Evolutionary conservation across 805 yeast species (phyloP), one percentile per base, ranked within the genome.

Genomic region (Nakazawaea siamensis): DNA sequence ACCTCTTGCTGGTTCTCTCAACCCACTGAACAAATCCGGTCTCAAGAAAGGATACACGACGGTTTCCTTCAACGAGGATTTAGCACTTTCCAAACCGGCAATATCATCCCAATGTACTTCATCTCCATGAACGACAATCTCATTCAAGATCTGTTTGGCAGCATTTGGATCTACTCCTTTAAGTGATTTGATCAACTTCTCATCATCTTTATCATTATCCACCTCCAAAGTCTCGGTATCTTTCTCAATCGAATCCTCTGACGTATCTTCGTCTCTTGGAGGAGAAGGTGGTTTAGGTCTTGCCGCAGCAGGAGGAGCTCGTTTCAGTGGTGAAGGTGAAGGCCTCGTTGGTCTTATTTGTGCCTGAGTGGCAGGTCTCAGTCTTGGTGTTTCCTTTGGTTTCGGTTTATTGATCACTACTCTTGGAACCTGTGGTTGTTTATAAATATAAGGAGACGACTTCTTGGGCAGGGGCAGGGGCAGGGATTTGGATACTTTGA

Each of bases 1-100:
- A n/a, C 97, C 97, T 39, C 94, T 63, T 0, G 94, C 88, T 0
- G 97, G 97, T 58, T 88, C 97, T 46, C 97, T 67, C 35, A 90
- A 61, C 0, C 97, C 97, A 40, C 75, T 72, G 53, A 90, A 92
- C 38, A 90, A 64, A 57, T 90, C 97, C 0, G 97, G 98, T 34
- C 97, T 68, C 44, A 92, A 58, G 51, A 90, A 88, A 17, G 98
- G 98, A 54, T 88, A 90, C 11, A 90, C 97, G 4, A 92, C 96
- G 0, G 97, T 84, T 54, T 90, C 98, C 53, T 87, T 90, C 36
- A 90, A 62, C 2, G 96, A 81, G 43, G 71, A 73, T 51, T 90
- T 92, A 3, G 97, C 96, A n/a, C 69, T 66, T 35, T 81, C 90
- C 20, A 92, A 59, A 1, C 98, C 98, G 1, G 95, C 95, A 43